Evolutionary conservation across 1,284 basidiomycete species (phyloP).

Genomic region (Dichomitus squalens): DNA sequence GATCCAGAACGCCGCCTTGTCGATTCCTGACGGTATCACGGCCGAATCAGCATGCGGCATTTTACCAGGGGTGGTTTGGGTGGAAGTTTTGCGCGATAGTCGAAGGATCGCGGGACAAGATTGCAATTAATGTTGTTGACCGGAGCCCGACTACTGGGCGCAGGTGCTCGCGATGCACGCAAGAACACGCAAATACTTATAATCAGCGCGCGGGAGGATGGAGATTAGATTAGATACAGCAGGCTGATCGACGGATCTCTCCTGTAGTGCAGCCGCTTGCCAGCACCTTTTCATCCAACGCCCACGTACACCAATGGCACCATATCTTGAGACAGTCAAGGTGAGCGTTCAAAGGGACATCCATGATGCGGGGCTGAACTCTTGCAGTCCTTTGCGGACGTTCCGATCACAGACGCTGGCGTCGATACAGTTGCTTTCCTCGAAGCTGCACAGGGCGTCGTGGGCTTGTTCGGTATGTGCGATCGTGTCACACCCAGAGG

Average conservation of each 20-base stretch:
- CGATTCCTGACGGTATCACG: conserved; percentile 65
- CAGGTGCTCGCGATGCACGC: neutral
- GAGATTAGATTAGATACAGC: conserved; percentile 17
- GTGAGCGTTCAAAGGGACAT: conserved; percentile 41
- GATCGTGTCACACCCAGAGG: neutral
- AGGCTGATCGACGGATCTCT: conserved; percentile 1
- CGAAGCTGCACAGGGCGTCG: conserved; percentile 88
- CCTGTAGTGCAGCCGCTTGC: conserved; percentile 10
- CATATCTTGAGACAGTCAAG: conserved; percentile 85
- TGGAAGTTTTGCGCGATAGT: neutral
- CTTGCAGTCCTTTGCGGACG: conserved; percentile 85
- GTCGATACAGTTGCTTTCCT: conserved; percentile 90
- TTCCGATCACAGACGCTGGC: conserved; percentile 84
- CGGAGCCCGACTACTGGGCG: neutral
- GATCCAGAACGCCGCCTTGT: conserved; percentile 79
- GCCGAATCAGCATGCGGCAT: conserved; percentile 90
- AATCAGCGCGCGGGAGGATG: neutral
- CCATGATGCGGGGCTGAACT: neutral
- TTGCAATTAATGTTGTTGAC: neutral
- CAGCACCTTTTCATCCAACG: conserved; percentile 14
- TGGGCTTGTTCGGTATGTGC: conserved; percentile 86
- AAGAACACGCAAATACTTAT: neutral
- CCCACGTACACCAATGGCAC: conserved; percentile 58
- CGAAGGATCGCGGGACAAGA: neutral
- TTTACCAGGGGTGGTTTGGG: neutral